These are phyloP conservation scores for Epichloe festucae DNA, from an alignment of 2,329 filamentous ascomycete species.

Conservation along the genomic window DNA sequence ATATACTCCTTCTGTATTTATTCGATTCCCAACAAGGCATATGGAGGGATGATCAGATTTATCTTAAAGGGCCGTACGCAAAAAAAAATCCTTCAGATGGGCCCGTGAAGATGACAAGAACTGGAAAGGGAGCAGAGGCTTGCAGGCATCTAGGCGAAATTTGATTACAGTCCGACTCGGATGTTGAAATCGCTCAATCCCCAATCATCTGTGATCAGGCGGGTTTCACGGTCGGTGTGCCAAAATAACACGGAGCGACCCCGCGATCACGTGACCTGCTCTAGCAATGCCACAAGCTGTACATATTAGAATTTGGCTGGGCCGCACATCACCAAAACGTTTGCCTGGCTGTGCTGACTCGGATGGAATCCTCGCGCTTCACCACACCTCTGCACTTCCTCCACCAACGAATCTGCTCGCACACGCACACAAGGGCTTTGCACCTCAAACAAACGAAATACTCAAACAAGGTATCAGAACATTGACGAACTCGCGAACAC, in stretches of 20 bases:
- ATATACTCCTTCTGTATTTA: not conserved
- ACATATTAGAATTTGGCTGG: conserved; percentile 2
- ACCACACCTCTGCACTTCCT: conserved; percentile 4
- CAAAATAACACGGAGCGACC: conserved; percentile 10
- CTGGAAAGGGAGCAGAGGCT: not conserved
- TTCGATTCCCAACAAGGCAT: not conserved
- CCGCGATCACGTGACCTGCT: conserved; percentile 22
- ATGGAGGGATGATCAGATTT: not conserved
- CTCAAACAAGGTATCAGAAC: not conserved
- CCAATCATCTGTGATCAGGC: no score
- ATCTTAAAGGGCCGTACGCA: not conserved
- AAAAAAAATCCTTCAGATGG: not conserved
- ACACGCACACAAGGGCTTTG: conserved; percentile 6
- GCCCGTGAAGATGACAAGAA: not conserved
- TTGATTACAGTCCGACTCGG: not conserved
- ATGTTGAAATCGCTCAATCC: not conserved
- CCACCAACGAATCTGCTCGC: conserved; percentile 2
- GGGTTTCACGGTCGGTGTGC: no score
- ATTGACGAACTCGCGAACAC: not conserved
- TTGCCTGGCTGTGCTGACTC: conserved; percentile 1
- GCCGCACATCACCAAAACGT: conserved; percentile 18
- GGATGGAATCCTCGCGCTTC: conserved; percentile 3
- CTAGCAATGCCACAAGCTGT: conserved; percentile 10
- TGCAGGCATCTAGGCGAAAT: not conserved
- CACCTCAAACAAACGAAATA: conserved; percentile 6